Base-by-base conservation (phyloP, 306 rosid genomes). In the Vicia faba region DNA sequence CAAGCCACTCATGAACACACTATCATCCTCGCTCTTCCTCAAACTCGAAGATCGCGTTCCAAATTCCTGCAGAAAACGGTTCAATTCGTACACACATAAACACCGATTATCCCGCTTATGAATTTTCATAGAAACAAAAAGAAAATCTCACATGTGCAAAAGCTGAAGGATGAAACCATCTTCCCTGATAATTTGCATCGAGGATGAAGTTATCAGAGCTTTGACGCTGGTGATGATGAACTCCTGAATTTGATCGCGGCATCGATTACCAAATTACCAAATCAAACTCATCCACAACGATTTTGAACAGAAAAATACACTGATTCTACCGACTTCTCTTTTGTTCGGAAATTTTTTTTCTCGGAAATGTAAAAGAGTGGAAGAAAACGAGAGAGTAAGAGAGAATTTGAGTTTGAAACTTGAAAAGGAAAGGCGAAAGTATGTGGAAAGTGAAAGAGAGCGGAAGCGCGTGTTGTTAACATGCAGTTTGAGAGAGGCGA, bases 11-110 rank as follows among this genome's bases (percentile, higher is more conserved):
- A 73, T 68, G 19, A 77, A 79, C 56, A 80, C 75, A 25, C 61
- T 85, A 82, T 84, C 96, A 6, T 87, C 91, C 5, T 79, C 88
- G 48, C 59, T 80, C 85, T 75, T 85, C 80, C 96, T 85, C 89
- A 83, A 61, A 82, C 95, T 85, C 60, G 89, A 76, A 36, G 96
- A 87, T 71, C 95, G 84, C 67, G 82, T 38, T 3, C 87, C 89
- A 63, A 83, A 80, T 45, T 87, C 91, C 96, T 89, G 80, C 80
- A 45, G 57, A 35, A 69, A 62, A 61, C 59, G 18, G 74, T 70
- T 13, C 50, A 29, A 75, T 20, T 61, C 23, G 8, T 2, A 69
- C 35, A 36, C 31, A 46, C 13, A 36, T 2, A 69, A 50, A 36
- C 15, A 55, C 16, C 8, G 13, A 29, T 8, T 3, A 70, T 18